Conservation (phyloP, 2,329 filamentous ascomycete genomes). For the Venturiaceae sp. region DNA sequence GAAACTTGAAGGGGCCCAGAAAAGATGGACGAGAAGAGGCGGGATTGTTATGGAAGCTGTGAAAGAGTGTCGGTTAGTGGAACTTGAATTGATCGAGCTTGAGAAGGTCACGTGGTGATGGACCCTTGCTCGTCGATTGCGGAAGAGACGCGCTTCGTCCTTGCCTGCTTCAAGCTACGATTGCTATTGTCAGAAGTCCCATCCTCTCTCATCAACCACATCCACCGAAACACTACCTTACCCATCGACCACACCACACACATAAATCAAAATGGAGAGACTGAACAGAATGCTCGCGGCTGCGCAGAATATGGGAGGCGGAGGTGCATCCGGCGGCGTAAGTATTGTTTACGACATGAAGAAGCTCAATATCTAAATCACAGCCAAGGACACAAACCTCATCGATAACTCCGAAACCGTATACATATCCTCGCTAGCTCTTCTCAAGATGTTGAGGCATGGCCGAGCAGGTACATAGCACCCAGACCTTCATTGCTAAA, state of each 20-base stretch:
- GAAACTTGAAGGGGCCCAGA: too few relatives aligned
- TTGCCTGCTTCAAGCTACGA: neutral
- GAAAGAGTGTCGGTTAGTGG: too few relatives aligned
- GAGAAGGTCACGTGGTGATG: too few relatives aligned
- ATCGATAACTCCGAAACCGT: slow-evolving; percentile 99
- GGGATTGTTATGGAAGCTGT: neutral
- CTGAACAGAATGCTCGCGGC: slow-evolving; percentile 79
- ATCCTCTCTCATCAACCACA: neutral
- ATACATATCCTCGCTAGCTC: slow-evolving; percentile 93
- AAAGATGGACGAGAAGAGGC: neutral
- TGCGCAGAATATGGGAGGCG: slow-evolving; percentile 54
- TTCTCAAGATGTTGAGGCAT: slow-evolving; percentile 98
- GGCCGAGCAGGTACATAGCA: slow-evolving; percentile 59
- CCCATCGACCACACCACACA: neutral
- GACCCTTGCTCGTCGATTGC: neutral
- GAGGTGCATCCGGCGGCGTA: slow-evolving; percentile 20
- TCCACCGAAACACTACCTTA: neutral
- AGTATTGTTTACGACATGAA: neutral
- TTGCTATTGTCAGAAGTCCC: neutral
- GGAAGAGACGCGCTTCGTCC: neutral
- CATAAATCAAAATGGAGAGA: slow-evolving; percentile 62
- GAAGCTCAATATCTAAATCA: neutral
- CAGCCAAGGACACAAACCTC: slow-evolving; percentile 65
- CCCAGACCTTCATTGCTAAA: slow-evolving; percentile 25
- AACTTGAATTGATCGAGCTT: neutral